These are phyloP conservation scores for Solanum dulcamara DNA, from an alignment of 257 asterid species.

Conservation along the genomic window DNA sequence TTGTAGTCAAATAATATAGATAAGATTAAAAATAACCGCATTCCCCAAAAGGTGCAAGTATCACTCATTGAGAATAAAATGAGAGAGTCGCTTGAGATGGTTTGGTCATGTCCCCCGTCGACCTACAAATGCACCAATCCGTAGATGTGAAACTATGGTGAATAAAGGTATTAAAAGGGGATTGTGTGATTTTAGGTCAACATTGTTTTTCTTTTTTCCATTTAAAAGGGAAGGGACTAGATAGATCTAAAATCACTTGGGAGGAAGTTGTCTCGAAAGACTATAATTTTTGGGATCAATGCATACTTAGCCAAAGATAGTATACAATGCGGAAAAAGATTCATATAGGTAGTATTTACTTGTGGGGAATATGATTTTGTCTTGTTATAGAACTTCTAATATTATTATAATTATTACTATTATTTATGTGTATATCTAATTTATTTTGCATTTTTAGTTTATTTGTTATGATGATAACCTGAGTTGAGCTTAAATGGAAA, in stretches of 20 bases:
- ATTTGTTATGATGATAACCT: not conserved
- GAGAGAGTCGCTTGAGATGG: not conserved
- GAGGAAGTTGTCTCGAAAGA: not conserved
- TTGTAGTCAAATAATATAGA: not conserved
- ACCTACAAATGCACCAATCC: not conserved
- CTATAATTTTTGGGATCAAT: too few species aligned
- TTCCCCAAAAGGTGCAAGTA: not conserved
- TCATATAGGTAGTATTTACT: too few species aligned
- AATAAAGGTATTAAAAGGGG: not conserved
- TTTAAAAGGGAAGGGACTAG: not conserved
- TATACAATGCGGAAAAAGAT: too few species aligned
- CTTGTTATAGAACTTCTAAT: too few species aligned
- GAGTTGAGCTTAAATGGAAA: not conserved
- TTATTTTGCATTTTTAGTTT: not conserved
- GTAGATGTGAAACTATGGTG: not conserved
- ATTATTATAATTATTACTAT: too few species aligned
- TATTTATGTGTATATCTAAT: too few species aligned
- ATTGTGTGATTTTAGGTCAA: not conserved
- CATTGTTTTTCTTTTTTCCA: too few species aligned
- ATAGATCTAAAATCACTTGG: not conserved
- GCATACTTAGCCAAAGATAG: too few species aligned
- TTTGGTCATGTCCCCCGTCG: not conserved
- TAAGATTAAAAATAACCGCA: not conserved
- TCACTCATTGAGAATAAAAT: not conserved
- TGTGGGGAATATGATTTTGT: too few species aligned